These are phyloP conservation scores for Orychophragmus violaceus DNA, from an alignment of 345 rosid genomes.

Conservation along the genomic window DNA sequence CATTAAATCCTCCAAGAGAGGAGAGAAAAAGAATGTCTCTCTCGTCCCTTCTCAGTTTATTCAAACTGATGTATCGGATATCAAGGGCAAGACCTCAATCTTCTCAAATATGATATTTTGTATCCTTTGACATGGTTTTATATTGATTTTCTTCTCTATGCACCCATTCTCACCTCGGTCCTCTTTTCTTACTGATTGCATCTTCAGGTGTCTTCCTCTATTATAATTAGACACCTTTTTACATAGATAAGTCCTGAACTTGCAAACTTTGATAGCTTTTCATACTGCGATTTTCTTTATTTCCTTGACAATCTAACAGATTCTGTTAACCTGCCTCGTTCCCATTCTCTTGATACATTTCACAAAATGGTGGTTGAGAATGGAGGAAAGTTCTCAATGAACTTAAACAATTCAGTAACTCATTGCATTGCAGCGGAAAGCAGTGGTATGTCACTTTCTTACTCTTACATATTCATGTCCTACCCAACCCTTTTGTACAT, in stretches of 20 bases:
- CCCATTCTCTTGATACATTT: slow-evolving; percentile 54
- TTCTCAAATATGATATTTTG: slow-evolving; percentile 80
- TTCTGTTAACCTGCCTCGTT: slow-evolving; percentile 69
- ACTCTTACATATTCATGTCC: slow-evolving; percentile 15
- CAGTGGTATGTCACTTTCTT: slow-evolving; percentile 57
- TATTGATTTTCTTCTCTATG: background rate
- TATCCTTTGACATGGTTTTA: slow-evolving; percentile 51
- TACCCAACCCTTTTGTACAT: background rate
- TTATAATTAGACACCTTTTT: background rate
- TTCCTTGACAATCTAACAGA: slow-evolving; percentile 56
- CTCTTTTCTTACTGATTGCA: background rate
- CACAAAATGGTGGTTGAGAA: slow-evolving; percentile 89
- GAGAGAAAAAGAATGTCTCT: slow-evolving; percentile 50
- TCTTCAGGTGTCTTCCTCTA: background rate
- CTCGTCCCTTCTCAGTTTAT: slow-evolving; percentile 77
- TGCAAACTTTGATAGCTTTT: background rate
- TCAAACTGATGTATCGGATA: slow-evolving; percentile 72
- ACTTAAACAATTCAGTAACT: slow-evolving; percentile 77
- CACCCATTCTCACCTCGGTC: background rate
- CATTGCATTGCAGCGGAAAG: slow-evolving; percentile 91
- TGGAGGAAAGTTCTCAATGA: slow-evolving; percentile 95
- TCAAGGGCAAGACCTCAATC: slow-evolving; percentile 70
- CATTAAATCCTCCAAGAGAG: slow-evolving; percentile 40
- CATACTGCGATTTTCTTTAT: background rate
- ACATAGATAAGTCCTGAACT: slow-evolving; percentile 1